Base-by-base conservation (phyloP, 495 filamentous ascomycete genomes). In the Trichoderma orchidacearum region DNA sequence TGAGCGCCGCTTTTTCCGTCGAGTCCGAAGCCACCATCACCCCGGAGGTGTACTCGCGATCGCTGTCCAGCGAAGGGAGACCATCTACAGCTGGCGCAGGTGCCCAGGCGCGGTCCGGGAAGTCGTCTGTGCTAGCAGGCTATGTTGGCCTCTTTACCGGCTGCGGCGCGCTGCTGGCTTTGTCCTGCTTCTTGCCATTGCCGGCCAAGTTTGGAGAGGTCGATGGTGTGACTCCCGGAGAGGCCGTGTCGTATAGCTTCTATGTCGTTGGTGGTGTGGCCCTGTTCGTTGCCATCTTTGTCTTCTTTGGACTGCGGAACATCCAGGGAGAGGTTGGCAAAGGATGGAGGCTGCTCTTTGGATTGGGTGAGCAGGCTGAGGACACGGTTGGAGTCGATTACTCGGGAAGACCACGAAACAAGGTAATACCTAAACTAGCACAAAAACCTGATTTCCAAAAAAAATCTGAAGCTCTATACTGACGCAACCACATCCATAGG, bases 91-190 rank as follows among this genome's bases (percentile, higher is more conserved):
- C 34, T 4, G 27, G 57, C 18, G 53, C 50, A 53, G 34, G 65
- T 28, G 56, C 60, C 0, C 61, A 63, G n/a, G 59, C 56, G 12
- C 50, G 38, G 29, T 23, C n/a, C 25, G 51, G 53, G 18, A 72
- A 79, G 60, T 70, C 78, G 15, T 67, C 86, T 68, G 60, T 81
- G 75, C 74, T 97, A 6, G 91, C 93, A 3, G 93, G 93, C 0
- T 82, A 90, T 55, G 93, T 99, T 6, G 93, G 93, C 5, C 69
- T 95, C 34, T 95, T 90, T 66, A 94, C 94, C 15, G 93, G 94
- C 3, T 86, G 89, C 63, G 93, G 93, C 56, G 93, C 93, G 29
- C 73, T 99, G 5, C 70, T 99, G 0, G 88, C 94, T 1, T 72
- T 99, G 4, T 64, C 68, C 0, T 61, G 90, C 25, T 96, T 97